These are phyloP conservation scores for Phytophthora lateralis DNA, from an alignment of 352 stramenopile species.

Conservation along the genomic window DNA sequence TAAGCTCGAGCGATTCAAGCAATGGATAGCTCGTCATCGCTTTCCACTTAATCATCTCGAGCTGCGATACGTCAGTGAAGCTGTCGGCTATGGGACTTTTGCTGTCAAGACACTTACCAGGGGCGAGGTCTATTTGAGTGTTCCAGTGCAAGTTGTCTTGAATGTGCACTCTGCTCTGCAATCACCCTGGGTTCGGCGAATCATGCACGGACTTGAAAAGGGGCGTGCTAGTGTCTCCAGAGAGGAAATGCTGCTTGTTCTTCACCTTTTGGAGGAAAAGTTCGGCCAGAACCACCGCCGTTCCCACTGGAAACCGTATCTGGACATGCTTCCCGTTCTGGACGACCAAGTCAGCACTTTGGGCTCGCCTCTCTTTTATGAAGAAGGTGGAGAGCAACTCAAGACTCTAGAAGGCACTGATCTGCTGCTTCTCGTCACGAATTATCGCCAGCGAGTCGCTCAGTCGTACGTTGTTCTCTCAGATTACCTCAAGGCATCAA, in stretches of 20 bases:
- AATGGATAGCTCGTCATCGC: slow-evolving; percentile 44
- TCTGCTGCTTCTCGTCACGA: slow-evolving; percentile 39
- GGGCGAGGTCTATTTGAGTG: slow-evolving; percentile 81
- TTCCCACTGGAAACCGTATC: slow-evolving; percentile 85
- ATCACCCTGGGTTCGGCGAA: slow-evolving; percentile 45
- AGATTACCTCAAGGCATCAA: slow-evolving; percentile 6
- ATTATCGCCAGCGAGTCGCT: slow-evolving; percentile 43
- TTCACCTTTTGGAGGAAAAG: slow-evolving; percentile 86
- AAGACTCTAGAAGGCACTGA: slow-evolving; percentile 50
- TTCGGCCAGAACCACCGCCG: slow-evolving; percentile 52
- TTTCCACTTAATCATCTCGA: slow-evolving; percentile 64
- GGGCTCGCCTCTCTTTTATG: slow-evolving; percentile 61
- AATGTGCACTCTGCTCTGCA: slow-evolving; percentile 57
- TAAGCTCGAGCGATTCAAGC: slow-evolving; percentile 43
- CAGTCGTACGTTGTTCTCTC: slow-evolving; percentile 16
- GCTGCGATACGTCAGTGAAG: slow-evolving; percentile 52
- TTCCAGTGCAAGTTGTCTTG: slow-evolving; percentile 78
- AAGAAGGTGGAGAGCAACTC: slow-evolving; percentile 52
- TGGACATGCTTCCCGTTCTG: slow-evolving; percentile 76
- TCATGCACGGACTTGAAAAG: slow-evolving; percentile 28
- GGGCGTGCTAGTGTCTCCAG: slow-evolving; percentile 35
- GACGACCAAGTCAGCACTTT: slow-evolving; percentile 15
- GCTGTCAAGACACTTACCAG: slow-evolving; percentile 53
- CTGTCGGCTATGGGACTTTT: slow-evolving; percentile 72
- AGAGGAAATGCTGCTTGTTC: slow-evolving; percentile 53